Evolutionary conservation across 2,329 filamentous ascomycete genomes (phyloP), one percentile per base, ranked within the genome.

Genomic region (Geosmithia flava): DNA sequence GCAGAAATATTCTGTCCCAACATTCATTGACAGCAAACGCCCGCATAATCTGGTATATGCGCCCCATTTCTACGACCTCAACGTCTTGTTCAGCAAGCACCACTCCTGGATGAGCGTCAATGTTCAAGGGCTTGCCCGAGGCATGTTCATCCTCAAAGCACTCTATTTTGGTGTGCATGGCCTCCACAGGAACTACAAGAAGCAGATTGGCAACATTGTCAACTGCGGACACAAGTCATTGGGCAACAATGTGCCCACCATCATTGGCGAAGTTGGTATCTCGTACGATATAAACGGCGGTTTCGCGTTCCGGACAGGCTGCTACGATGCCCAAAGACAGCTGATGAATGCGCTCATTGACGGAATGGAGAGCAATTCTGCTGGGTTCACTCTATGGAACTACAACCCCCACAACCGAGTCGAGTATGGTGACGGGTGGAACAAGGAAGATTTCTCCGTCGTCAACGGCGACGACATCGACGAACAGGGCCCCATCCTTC

Each of bases 21-120:
- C 56, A 0, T 51, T 58, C 33, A 58, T 65, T 6, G 50, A 55
- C 2, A 51, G 55, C 7, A 51, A 52, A 11, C 59, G 58, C 11
- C 65, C 59, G 1, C 44, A 40, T 11, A 64, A 62, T 51, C 51
- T 69, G n/a, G 64, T 68, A 13, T 69, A 66, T 45, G 64, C 66
- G 0, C 66, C 66, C 5, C 66, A 69, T 50, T 69, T 68, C 50
- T 69, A 69, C 49, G 66, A 69, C 41, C 59, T 69, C 17, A 66
- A 68, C 37, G 66, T 67, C 0, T 50, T 69, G 1, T 69, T 65
- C 49, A 62, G 57, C 52, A 65, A 65, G 45, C 51, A 54, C 17
- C 63, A 65, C 46, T 55, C 55, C 0, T 59, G 58, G 52, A 64
- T 65, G 62, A 64, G 61, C 44, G 63, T 65, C 45, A 64, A 68